A percentile compares a stretch with the other conserved stretches of the same genome.
Conservation (phyloP, 139 green algal genomes). For the Zygnema cylindricum region DNA sequence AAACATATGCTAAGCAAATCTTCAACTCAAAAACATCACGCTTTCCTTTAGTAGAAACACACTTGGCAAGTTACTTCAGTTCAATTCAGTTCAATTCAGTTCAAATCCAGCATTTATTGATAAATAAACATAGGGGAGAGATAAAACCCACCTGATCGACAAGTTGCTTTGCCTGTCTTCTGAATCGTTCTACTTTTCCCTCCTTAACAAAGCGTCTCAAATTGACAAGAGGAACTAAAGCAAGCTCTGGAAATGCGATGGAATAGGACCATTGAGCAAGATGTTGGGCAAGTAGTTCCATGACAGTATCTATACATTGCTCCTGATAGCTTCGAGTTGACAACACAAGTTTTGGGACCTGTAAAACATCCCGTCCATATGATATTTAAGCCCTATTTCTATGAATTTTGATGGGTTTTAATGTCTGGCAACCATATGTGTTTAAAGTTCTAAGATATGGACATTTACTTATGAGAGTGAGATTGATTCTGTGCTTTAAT, state of each 20-base stretch:
- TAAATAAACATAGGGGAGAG: too few relatives aligned
- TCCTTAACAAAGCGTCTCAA: conserved; percentile 84
- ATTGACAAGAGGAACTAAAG: conserved; percentile 64
- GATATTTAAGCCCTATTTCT: too few relatives aligned
- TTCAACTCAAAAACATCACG: too few relatives aligned
- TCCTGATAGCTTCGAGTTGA: conserved; percentile 72
- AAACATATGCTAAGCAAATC: too few relatives aligned
- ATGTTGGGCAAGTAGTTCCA: conserved; percentile 84
- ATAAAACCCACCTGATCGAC: conserved; percentile 40
- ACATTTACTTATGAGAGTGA: too few relatives aligned
- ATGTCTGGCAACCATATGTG: too few relatives aligned
- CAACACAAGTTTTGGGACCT: conserved; percentile 30
- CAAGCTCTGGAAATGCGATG: conserved; percentile 89
- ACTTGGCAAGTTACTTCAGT: neutral
- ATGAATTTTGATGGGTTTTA: too few relatives aligned
- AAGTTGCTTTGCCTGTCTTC: conserved; percentile 45
- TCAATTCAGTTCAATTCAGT: neutral
- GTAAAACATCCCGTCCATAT: too few relatives aligned
- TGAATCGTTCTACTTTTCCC: conserved; percentile 81
- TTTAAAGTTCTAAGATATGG: too few relatives aligned
- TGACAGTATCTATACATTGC: conserved; percentile 76
- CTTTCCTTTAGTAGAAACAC: neutral
- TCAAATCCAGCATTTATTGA: neutral
- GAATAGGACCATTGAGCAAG: conserved; percentile 79
- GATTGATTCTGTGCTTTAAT: too few relatives aligned